Conservation (phyloP, 192 early-diverging fungal genomes). For the Backusella macrospora region DNA sequence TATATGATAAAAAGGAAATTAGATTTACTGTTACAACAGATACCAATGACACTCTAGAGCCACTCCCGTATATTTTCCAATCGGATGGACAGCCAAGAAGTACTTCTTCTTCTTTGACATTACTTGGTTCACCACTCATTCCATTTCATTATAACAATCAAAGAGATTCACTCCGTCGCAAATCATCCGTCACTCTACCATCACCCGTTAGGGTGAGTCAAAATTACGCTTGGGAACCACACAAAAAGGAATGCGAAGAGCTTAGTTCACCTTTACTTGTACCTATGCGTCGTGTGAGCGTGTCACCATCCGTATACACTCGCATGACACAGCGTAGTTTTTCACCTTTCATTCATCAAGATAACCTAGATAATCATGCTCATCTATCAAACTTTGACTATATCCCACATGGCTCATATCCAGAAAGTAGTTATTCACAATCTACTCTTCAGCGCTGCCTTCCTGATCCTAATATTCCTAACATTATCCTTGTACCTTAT, state of each 20-base stretch:
- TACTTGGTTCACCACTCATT: too few species aligned
- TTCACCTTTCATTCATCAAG: neutral
- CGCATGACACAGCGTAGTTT: neutral
- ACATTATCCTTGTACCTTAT: neutral
- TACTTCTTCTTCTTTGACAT: neutral
- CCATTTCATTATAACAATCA: neutral
- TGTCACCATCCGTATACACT: constrained; percentile 1
- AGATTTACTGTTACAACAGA: neutral
- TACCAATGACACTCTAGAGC: neutral
- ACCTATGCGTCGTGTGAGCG: constrained; percentile 15
- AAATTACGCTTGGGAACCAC: neutral
- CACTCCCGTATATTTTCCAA: neutral
- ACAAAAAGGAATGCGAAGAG: neutral
- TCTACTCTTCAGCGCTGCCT: neutral
- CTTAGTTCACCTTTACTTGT: neutral
- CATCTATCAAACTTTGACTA: neutral
- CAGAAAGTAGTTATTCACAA: neutral
- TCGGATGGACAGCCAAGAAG: neutral
- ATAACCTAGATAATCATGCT: neutral
- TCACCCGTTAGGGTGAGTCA: neutral
- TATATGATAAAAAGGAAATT: constrained; percentile 2
- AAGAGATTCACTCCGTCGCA: neutral
- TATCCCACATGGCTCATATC: neutral
- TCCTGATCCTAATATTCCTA: constrained; percentile 1
- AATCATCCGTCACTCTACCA: neutral